Base-by-base conservation (phyloP, 441 rosid genomes). In the Gossypium davidsonii region DNA sequence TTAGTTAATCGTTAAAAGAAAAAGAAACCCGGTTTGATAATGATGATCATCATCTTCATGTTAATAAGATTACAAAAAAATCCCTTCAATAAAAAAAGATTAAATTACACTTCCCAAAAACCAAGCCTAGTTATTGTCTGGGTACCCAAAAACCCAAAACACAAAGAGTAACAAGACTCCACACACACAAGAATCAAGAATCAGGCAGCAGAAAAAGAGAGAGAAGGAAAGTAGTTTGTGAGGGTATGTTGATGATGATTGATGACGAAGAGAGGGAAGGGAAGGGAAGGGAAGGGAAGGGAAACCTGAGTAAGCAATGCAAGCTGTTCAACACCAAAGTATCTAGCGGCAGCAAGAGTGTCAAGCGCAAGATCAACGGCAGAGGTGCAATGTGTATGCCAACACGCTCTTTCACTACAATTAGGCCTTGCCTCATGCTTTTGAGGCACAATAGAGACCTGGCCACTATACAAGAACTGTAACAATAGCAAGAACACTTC, bases 351-450 rank as follows among this genome's bases (percentile, higher is more conserved):
- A 28, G 95, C 90, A 31, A 95, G 94, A 53, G 99, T 93, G 73
- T 95, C 98, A 7, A 95, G 93, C 57, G 98, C 98, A 71, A 95
- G 99, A 89, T 95, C 97, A 72, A 95, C 97, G 82, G 98, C 99
- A 4, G 99, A 93, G 86, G 99, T 80, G 86, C 99, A 95, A 87
- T 95, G 97, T 15, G 97, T 93, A 76, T 95, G 99, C 99, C 99
- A 95, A 79, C 99, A 95, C 0, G 94, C 97, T 80, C 99, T 84
- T 75, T 93, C 99, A 6, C 97, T 90, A 84, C 98, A 95, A 85
- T 93, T 91, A 69, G 96, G 97, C 86, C 97, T 85, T 0, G 97
- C 92, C 80, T 95, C 98, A 70, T 95, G 98, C 81, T 95, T 95
- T 71, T 86, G 99, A 7, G 99, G 99, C 61, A 89, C 88, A 74